These are phyloP conservation scores for Lecanicillium sp. DNA, from an alignment of 2,329 filamentous ascomycete species.

Conservation along the genomic window DNA sequence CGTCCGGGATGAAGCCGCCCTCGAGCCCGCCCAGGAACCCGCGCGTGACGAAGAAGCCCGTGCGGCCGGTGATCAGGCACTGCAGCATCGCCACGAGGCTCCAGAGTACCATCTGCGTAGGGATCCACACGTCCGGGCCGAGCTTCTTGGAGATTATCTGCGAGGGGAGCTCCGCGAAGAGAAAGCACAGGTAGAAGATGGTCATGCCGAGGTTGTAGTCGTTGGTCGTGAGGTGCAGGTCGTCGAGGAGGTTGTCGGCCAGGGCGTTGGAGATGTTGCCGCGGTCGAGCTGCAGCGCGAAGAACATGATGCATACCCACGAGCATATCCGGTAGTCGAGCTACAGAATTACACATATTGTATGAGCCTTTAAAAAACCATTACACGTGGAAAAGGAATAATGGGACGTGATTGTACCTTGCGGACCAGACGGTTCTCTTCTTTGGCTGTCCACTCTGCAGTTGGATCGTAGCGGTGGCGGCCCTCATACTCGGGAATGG, in stretches of 20 bases:
- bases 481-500: slow-evolving; percentile 52
- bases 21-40: slow-evolving; percentile 30
- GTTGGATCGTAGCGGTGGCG: slow-evolving; percentile 52
- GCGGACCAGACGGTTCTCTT: slow-evolving; percentile 36
- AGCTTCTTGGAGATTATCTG: slow-evolving; percentile 52
- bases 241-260: slow-evolving; percentile 36
- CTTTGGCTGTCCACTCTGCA: slow-evolving; percentile 49
- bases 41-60: slow-evolving; percentile 20
- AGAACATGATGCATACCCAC: slow-evolving; percentile 43
- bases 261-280: slow-evolving; percentile 38
- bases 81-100: slow-evolving; percentile 38
- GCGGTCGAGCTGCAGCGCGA: slow-evolving; percentile 41
- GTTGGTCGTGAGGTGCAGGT: slow-evolving; percentile 35
- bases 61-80: slow-evolving; percentile 11
- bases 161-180: slow-evolving; percentile 52
- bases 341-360: no score
- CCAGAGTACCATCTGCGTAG: slow-evolving; percentile 49
- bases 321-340: slow-evolving; percentile 32
- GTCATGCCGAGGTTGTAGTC: slow-evolving; percentile 45
- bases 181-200: slow-evolving; percentile 43
- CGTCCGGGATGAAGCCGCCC: slow-evolving; percentile 36
- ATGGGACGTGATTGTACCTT: background rate
- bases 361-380: background rate
- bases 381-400: background rate
- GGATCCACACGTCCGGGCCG: slow-evolving; percentile 44